Evolutionary conservation across 176 grass and related monocot genomes (phyloP), one percentile per base, ranked within the genome.

Genomic region (Thalia dealbata): DNA sequence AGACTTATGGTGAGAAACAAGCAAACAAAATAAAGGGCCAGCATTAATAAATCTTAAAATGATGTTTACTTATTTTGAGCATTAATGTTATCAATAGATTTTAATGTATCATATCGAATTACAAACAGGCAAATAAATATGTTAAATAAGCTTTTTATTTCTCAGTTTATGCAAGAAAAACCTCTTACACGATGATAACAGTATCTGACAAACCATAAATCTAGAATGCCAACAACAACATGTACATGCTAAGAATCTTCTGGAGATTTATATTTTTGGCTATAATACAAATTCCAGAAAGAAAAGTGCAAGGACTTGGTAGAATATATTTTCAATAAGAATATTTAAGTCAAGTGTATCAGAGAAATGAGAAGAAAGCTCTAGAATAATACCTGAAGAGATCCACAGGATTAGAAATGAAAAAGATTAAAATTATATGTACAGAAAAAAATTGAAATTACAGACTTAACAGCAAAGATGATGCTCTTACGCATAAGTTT

Each of bases 401-500:
- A 58, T 58, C 24, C 14, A 13, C 25, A n/a, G 18, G 10, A 4
- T 27, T 19, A 68, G 27, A 32, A 41, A 43, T 35, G 28, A 27
- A 35, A 67, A 42, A 67, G 16, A 6, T 23, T 43, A 35, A 45
- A 22, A 43, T 68, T 43, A 30, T 19, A 32, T 27, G 11, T 22
- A 68, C 19, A 23, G 42, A n/a, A 15, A 35, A 62, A 61, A 64
- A 54, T 2, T 38, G 75, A 77, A 62, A 54, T 64, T 71, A 22
- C 35, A 10, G 35, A 74, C 26, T 30, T 35, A 64, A 46, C 7
- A 50, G 35, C 5, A 35, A 52, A 59, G 35, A 18, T 71, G 30
- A 75, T 76, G 27, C 78, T 76, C 82, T 87, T 90, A 96, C 92
- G 89, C 86, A 14, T 96, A 96, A 84, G 92, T 96, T 78, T 82